A percentile compares a stretch with the other conserved stretches of the same genome.
Evolutionary conservation across 2,329 filamentous ascomycete genomes (phyloP).

Genomic region (Clarireedia monteithiana): DNA sequence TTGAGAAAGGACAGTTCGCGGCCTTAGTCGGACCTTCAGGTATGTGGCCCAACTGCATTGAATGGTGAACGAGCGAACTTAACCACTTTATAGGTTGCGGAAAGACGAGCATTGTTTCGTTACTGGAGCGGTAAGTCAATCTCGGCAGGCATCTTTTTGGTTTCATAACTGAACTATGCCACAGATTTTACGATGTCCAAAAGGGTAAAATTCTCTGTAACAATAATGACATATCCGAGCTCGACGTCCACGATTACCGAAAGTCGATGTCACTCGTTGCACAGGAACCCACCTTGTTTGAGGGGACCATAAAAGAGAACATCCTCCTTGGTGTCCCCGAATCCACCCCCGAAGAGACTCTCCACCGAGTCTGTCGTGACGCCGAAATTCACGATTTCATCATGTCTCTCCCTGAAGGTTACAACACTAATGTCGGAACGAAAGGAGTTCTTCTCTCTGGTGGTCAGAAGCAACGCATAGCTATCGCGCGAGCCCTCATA

Average conservation of each 20-base stretch:
- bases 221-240: conserved; percentile 46
- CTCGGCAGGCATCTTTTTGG: background rate
- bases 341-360: conserved; percentile 32
- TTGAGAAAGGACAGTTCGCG: conserved; percentile 26
- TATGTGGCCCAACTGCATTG: too few species aligned
- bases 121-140: conserved; percentile 43
- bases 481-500: conserved; percentile 46
- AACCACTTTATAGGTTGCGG: conserved; percentile 31
- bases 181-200: conserved; percentile 60
- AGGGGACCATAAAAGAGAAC: conserved; percentile 61
- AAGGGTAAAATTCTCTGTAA: conserved; percentile 59
- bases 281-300: conserved; percentile 61
- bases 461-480: conserved; percentile 47
- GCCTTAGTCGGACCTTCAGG: conserved; percentile 59
- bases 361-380: conserved; percentile 40
- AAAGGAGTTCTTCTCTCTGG: conserved; percentile 33
- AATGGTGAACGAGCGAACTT: too few species aligned
- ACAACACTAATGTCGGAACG: conserved; percentile 23
- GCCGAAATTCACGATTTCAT: conserved; percentile 40
- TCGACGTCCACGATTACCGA: conserved; percentile 57
- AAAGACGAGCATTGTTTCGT: conserved; percentile 50
- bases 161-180: too few species aligned
- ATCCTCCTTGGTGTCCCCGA: conserved; percentile 54
- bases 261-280: conserved; percentile 61
- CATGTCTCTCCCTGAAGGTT: conserved; percentile 33